Base-by-base conservation (phyloP, 805 yeast species). In the Hyphopichia homilentoma region DNA sequence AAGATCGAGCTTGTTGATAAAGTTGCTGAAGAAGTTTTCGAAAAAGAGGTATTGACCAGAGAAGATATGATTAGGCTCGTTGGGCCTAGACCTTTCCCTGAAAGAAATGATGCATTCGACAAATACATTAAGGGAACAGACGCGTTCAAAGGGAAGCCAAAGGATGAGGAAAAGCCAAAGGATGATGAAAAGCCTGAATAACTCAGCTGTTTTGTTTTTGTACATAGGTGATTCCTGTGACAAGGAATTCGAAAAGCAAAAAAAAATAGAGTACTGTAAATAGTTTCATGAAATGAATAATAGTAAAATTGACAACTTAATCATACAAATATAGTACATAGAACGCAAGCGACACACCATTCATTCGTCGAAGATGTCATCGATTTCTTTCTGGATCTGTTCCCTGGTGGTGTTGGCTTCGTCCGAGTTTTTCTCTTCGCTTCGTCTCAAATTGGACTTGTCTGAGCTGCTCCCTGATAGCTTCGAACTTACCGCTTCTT, bases 41-140 rank as follows among this genome's bases (percentile, higher is more conserved):
- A 61, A 32, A 84, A 83, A 53, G 95, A 84, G 52, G 87, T 81
- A n/a, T 70, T 84, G 41, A 81, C 89, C 0, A 74, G 95, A 53
- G 81, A 78, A 41, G 94, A 84, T 52, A 81, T 84, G 86, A 73
- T 84, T 32, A 66, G 84, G 31, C 50, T 85, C 22, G 68, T 84
- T 21, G 95, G 95, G 1, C 78, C 81, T 41, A 70, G 94, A 47
- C 89, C 89, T 24, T 84, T 79, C 68, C 76, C 79, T 11, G 86
- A 83, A 51, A 72, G 77, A 53, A 84, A 84, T 49, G 94, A 84
- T 52, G 95, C 95, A 1, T 88, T 89, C 59, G 95, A 87, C 57
- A 86, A 85, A 55, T 89, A 89, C 50, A 64, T 89, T 39, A 84
- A 75, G 46, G 68, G 67, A 5, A 48, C 47, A 21, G 70, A 65